Base-by-base conservation (phyloP, 176 grass and related monocot species). In the Poa pratensis region DNA sequence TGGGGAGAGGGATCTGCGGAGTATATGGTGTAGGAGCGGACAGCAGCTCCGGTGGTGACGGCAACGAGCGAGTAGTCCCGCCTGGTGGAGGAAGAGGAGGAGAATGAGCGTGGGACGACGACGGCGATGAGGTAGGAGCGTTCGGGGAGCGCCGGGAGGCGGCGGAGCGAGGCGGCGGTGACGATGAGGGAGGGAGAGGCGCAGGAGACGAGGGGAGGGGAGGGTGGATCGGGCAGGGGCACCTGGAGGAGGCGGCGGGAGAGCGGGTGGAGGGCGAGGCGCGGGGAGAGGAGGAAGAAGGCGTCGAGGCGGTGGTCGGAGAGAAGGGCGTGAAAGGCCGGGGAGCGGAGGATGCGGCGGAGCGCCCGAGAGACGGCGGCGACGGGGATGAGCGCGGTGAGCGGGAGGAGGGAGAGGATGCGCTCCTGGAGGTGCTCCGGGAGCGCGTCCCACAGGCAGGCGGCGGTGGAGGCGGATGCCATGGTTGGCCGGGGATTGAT, bases 391-490 rank as follows among this genome's bases (percentile, higher is more conserved):
- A 93, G 88, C 6, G 83, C 69, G 59, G 79, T 90, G 51, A 90
- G 22, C 22, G 88, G 91, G 15, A 93, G 79, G 51, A 78, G 82
- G 35, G 85, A 64, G 30, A 93, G 88, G 91, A 93, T 88, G 17
- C 42, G 64, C 54, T 86, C 82, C 37, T 90, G 78, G 50, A 90
- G 50, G 74, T 86, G 64, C 77, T 37, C 18, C 26, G 88, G 85
- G 39, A 93, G 82, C 27, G 43, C 57, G 7, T 88, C 82, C 91
- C 91, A 93, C 19, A 43, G 19, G 85, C 68, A 88, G 50, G 24
- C 18, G 15, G 22, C 54, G 52, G 28, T 43, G 77, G n/a, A 1
- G 39, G 57, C 2, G 69, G 63, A 18, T 55, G 87, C 63, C 83
- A 82, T 85, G 78, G 24, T 26, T 85, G 78, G 26, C 37, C 15